Base-by-base conservation (phyloP, 768 basidiomycete genomes). In the Calocybe gangraenosa region DNA sequence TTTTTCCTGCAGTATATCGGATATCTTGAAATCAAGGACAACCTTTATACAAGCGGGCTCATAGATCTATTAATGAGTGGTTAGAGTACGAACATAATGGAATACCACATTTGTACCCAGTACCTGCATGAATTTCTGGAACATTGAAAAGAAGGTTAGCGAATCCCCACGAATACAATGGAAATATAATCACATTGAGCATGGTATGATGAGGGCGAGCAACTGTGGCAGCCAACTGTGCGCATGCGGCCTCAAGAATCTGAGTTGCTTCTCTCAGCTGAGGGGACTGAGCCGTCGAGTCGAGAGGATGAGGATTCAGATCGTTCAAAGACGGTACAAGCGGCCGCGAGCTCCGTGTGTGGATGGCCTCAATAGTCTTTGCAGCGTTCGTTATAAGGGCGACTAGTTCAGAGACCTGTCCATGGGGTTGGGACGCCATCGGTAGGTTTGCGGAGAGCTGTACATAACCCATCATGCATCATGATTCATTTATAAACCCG, bases 1-100 rank as follows among this genome's bases (percentile, higher is more conserved):
- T 15, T 58, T 52, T n/a, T 62, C 58, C 7, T 57, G 46, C 18
- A 76, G 61, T 17, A 62, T 54, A 46, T 74, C 72, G 0, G 74
- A 58, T 22, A 74, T 58, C 40, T 63, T 63, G 34, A 65, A 63
- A 13, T 61, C 55, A n/a, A 59, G 40, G 1, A 58, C 68, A 10
- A 70, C 63, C 11, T 58, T 59, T 11, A 72, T 42, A 28, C 63
- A 66, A 5, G 63, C 60, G 13, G 64, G 60, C 45, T 66, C 66
- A 25, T 56, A 58, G 28, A 58, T 49, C 63, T 67, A 17, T 3
- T 4, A 34, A n/a, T n/a, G n/a, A n/a, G n/a, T 7, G 14, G 31
- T n/a, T 31, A 8, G 14, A 15, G 32, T 19, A 0, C 3, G 33
- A 20, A 18, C 2, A 1, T 19, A 42, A 13, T 11, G 13, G 11